phyloP scores from a whole-genome alignment of 768 basidiomycete genomes.

The Termitomyces sp. region DNA sequence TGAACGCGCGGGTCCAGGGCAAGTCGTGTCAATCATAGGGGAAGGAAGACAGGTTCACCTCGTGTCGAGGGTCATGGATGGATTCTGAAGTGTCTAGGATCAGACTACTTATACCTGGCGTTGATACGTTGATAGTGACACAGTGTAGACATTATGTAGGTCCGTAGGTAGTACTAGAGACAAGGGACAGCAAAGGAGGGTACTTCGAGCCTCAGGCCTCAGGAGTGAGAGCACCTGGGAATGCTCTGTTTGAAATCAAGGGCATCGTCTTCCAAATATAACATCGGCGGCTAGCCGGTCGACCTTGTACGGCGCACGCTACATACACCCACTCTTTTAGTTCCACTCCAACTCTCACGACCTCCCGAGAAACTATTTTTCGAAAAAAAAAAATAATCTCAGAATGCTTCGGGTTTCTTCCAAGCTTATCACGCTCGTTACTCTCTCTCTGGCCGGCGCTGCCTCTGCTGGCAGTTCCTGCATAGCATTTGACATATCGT shows the following conservation, averaged over 20 bases:
- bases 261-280: neutral
- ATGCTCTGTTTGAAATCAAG: neutral
- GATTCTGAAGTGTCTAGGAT: neutral
- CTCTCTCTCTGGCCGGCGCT: constrained; percentile 16
- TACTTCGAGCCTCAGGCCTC: too few relatives aligned
- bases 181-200: too few relatives aligned
- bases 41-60: neutral
- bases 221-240: too few relatives aligned
- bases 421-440: constrained; percentile 15
- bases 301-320: too few relatives aligned
- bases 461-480: constrained; percentile 37
- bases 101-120: too few relatives aligned
- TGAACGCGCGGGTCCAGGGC: neutral
- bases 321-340: neutral
- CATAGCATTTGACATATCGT: constrained; percentile 73
- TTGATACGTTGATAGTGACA: too few relatives aligned
- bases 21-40: too few relatives aligned
- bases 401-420: constrained; percentile 14
- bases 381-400: neutral
- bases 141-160: too few relatives aligned
- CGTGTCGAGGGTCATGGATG: too few relatives aligned
- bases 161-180: too few relatives aligned
- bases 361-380: neutral
- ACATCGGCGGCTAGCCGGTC: neutral
- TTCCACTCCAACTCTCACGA: too few relatives aligned